phyloP scores from a whole-genome alignment of 2,329 filamentous ascomycete genomes.

The Venturiaceae sp. region DNA sequence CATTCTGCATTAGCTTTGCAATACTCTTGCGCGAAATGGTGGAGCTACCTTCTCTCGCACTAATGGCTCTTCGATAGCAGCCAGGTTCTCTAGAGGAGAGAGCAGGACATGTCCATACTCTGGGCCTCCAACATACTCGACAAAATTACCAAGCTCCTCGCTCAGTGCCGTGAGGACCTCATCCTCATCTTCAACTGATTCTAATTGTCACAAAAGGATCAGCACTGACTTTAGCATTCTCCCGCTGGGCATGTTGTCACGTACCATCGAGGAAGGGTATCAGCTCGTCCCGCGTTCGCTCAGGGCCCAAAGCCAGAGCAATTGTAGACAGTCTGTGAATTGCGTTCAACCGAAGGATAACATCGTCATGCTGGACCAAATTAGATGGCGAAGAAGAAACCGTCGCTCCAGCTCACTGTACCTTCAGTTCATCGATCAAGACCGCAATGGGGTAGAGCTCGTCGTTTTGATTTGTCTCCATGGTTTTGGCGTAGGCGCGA shows the following conservation, averaged over 20 bases:
- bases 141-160: constrained; percentile 92
- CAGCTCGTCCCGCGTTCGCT: constrained; percentile 95
- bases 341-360: constrained; percentile 92
- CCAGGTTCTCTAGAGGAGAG: constrained; percentile 93
- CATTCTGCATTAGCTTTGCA: constrained; percentile 15
- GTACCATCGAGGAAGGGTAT: constrained; percentile 98
- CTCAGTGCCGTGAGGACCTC: constrained; percentile 95
- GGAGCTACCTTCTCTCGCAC: constrained; percentile 82
- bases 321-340: constrained; percentile 98
- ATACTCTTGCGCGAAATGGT: neutral
- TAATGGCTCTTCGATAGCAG: constrained; percentile 94
- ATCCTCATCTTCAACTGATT: constrained; percentile 98
- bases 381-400: neutral
- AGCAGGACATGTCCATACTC: constrained; percentile 93
- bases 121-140: constrained; percentile 93
- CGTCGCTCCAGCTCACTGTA: constrained; percentile 24
- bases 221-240: constrained; percentile 11
- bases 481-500: constrained; percentile 32
- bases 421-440: constrained; percentile 98
- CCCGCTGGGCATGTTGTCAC: neutral
- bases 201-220: constrained; percentile 40
- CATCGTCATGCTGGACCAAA: constrained; percentile 77
- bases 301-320: constrained; percentile 86
- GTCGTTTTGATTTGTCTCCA: constrained; percentile 91
- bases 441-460: constrained; percentile 99